phyloP scores from a whole-genome alignment of 2,329 filamentous ascomycete species.

The Trichoderma harzianum region DNA sequence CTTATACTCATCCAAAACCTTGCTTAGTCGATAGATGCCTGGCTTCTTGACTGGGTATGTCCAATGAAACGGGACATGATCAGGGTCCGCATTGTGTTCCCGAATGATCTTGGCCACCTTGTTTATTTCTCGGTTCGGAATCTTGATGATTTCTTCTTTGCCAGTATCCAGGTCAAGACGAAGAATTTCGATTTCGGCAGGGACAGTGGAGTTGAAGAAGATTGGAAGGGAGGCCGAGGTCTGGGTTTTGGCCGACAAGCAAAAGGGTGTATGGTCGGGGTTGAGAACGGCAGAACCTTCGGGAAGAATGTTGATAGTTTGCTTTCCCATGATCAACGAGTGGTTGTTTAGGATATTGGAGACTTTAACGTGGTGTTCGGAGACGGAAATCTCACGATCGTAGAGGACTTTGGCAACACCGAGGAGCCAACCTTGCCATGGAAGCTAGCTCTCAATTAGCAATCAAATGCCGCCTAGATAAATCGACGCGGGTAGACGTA shows the following conservation, averaged over 20 bases:
- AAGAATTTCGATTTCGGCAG: conserved; percentile 82
- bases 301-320: conserved; percentile 95
- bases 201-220: conserved; percentile 88
- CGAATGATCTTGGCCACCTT: conserved; percentile 67
- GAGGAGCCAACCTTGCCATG: conserved; percentile 69
- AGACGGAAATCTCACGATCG: conserved; percentile 88
- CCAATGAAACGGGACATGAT: conserved; percentile 61
- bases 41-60: conserved; percentile 77
- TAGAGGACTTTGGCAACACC: conserved; percentile 77
- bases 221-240: conserved; percentile 70
- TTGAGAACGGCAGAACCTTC: conserved; percentile 94
- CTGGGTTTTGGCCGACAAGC: conserved; percentile 63
- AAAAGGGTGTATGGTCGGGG: conserved; percentile 75
- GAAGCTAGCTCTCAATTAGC: conserved; percentile 49
- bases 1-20: conserved; percentile 89
- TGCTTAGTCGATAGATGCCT: conserved; percentile 80
- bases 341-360: conserved; percentile 85
- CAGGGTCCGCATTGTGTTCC: conserved; percentile 61
- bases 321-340: conserved; percentile 89
- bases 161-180: conserved; percentile 81
- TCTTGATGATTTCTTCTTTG: conserved; percentile 72
- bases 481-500: conserved; percentile 37
- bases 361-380: conserved; percentile 88
- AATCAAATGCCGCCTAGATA: neutral
- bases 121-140: conserved; percentile 70